Evolutionary conservation across 495 filamentous ascomycete genomes (phyloP), one percentile per base, ranked within the genome.

Genomic region (Aspergillus haitiensis): DNA sequence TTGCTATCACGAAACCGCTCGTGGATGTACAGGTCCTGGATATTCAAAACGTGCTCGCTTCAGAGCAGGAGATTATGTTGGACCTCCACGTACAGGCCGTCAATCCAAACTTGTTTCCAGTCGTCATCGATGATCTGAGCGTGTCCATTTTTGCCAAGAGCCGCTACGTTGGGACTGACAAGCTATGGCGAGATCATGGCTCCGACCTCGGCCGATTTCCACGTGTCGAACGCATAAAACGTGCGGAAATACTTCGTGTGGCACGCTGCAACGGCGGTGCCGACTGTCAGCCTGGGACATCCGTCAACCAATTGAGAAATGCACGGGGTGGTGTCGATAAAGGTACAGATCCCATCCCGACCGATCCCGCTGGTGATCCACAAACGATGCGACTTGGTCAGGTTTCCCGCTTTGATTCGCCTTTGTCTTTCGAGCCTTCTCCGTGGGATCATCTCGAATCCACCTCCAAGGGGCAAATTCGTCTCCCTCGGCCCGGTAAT

Each of bases 101-200:
- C 59, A 98, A 98, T 68, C 94, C 93, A 0, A 98, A 98, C 62
- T 81, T 96, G 16, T 87, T 97, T 45, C 84, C 88, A 13, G 86
- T 98, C 31, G 87, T 87, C 8, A 84, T 98, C 52, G 85, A 88
- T 62, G 83, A 89, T 32, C 88, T 93, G 65, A 89, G 97, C 69
- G 80, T 98, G 52, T 90, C 94, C 65, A 82, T 98, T 21, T 98
- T 98, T 72, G 94, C 94, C 7, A 94, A 92, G 69, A 96, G 92
- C 48, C 88, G 87, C 21, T 88, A 92, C 67, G 88, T 93, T 36
- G 88, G 89, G 27, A 87, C 84, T 27, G 88, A 92, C 54, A 85
- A 88, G 57, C 86, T 87, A 72, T 91, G 87, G 86, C 82, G 83
- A 9, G 81, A 85, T 54, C 84, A 85, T 60, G 76, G 74, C 15